Percentiles rank a stretch among this genome's conserved stretches.
Conservation (phyloP, 2,329 filamentous ascomycete genomes). For the Ceratocystis eucalypticola region DNA sequence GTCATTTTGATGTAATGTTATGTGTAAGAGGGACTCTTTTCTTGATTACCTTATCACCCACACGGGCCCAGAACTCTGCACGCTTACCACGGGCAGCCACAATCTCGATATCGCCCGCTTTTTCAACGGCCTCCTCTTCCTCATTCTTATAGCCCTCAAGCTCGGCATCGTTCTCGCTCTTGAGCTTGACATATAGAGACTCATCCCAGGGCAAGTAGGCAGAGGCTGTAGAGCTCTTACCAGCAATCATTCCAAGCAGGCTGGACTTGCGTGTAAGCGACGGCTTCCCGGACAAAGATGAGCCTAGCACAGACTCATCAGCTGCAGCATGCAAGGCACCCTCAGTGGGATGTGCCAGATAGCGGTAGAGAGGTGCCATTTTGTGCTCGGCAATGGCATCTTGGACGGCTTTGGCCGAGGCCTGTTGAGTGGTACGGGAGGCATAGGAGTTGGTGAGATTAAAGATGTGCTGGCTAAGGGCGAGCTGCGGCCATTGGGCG, state of each 20-base stretch:
- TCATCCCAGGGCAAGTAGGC: constrained; percentile 83
- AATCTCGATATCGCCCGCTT: constrained; percentile 91
- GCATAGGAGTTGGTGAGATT: constrained; percentile 70
- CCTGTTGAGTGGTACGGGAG: constrained; percentile 50
- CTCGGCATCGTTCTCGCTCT: constrained; percentile 65
- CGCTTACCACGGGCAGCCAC: constrained; percentile 85
- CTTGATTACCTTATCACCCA: constrained; percentile 73
- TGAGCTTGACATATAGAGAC: constrained; percentile 62
- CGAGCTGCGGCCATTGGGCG: constrained; percentile 69
- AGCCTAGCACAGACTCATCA: constrained; percentile 23
- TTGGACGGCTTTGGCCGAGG: constrained; percentile 59
- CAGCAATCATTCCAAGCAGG: constrained; percentile 61
- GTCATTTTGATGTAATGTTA: no score
- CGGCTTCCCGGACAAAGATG: constrained; percentile 31
- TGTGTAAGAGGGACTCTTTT: no score
- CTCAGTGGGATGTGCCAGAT: constrained; percentile 67
- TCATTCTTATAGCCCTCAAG: constrained; percentile 67
- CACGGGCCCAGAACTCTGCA: constrained; percentile 88
- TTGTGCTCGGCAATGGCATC: constrained; percentile 72
- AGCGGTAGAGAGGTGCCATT: constrained; percentile 78
- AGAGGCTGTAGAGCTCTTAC: constrained; percentile 48
- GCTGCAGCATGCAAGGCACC: constrained; percentile 68
- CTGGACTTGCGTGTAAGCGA: constrained; percentile 55
- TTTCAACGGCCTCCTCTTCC: constrained; percentile 87
- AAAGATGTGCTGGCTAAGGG: constrained; percentile 75